Base-by-base conservation (phyloP, 2,329 filamentous ascomycete species). In the Zymoseptoria passerinii region DNA sequence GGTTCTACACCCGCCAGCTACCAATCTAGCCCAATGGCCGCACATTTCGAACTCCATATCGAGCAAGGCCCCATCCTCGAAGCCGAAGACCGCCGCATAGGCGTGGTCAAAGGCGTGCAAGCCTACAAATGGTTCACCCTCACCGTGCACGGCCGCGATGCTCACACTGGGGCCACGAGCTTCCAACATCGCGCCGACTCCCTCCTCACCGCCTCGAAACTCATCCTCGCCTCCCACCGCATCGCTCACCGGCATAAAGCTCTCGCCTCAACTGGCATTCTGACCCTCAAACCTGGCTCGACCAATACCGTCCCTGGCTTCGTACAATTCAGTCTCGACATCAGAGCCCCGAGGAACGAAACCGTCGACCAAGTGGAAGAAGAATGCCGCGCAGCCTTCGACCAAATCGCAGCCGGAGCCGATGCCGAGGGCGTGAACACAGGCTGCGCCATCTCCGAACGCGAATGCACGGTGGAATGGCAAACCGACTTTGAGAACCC, bases 21-120 rank as follows among this genome's bases (percentile, higher is more conserved):
- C 70, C 76, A 80, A 61, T 75, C 78, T 29, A 82, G 80, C 16
- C 87, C 86, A 0, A 83, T 91, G 73, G 86, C 83, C 0, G 88
- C 87, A 0, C 88, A 92, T 71, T 92, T 92, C 67, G 89, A 92
- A 71, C 78, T 94, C 8, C 89, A 94, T 68, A 92, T 92, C 55
- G 90, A 95, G 70, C 90, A 95, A 70, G 89, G 89, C 0, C 88
- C 89, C 0, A 82, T 90, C 35, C 79, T 95, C 0, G 85, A 92
- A 67, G 79, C 79, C 16, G 78, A 81, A 28, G 74, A 78, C 27
- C 80, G 84, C 63, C 84, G 84, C 56, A 80, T 92, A 54, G 85
- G 86, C 20, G 80, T 89, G 6, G 88, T 92, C 4, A 80, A 81
- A 29, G 87, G 87, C 2, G 87, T 88, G 1, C 88, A 91, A 69